Base-by-base conservation (phyloP, 257 asterid species). In the Pogostemon cablin region DNA sequence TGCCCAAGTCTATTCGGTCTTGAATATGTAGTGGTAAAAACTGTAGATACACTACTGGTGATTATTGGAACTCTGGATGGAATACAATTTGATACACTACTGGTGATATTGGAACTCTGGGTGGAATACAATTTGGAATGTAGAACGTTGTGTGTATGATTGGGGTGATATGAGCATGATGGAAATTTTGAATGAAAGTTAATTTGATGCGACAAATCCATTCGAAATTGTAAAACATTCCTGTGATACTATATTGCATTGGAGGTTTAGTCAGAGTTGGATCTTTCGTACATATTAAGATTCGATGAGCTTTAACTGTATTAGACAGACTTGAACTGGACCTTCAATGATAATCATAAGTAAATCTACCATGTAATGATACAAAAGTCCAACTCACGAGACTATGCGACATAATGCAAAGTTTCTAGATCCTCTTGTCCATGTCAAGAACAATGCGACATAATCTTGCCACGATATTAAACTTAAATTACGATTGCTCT, bases 401-500 rank as follows among this genome's bases (percentile, higher is more conserved):
- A 50, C 72, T 67, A n/a, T n/a, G n/a, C n/a, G n/a, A n/a, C n/a
- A n/a, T n/a, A 40, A 39, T 42, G 62, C 72, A 15, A 67, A 4
- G 53, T 5, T 10, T 7, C 4, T 38, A 37, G 2, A 10, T 57
- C 47, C 10, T 59, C 38, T 59, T 59, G 46, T 25, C 49, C 65
- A 35, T 38, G 46, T n/a, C 47, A 59, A 11, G 65, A 10, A 25
- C 37, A 57, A 32, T 63, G 40, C 55, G 5, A 63, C 32, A 59
- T 39, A 20, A 40, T 12, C n/a, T 39, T n/a, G 37, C 67, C 44
- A 57, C 66, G 25, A 53, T 1, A 47, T 48, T 48, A 66, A 3
- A 65, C 47, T 35, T 15, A 1, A 4, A 40, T 52, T 20, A 62
- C 20, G 76, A 73, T 32, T 43, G 62, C 44, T 74, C 79, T 73